Evolutionary conservation across 352 stramenopile genomes (phyloP).

Genomic region (Elongisporangium anandrum): DNA sequence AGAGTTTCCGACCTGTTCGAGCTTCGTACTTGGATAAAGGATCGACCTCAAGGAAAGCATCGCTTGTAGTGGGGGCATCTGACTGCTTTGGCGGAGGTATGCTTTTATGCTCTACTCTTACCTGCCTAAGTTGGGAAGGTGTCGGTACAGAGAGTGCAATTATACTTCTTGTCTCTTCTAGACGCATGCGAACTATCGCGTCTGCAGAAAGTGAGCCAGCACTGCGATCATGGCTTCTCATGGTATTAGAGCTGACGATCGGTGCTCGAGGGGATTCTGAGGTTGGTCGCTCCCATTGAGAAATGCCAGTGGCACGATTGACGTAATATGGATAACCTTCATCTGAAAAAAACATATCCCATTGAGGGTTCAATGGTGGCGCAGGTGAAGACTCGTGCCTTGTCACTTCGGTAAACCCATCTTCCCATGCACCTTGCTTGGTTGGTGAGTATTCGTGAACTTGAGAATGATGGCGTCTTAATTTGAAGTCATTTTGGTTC

Average conservation of each 20-base stretch:
- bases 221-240: slow-evolving; percentile 2
- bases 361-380: slow-evolving; percentile 17
- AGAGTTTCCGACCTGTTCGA: slow-evolving; percentile 45
- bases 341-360: slow-evolving; percentile 65
- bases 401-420: not conserved
- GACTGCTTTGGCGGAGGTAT: not conserved
- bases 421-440: not conserved
- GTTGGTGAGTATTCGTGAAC: not conserved
- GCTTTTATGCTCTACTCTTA: not conserved
- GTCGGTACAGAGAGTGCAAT: not conserved
- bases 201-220: slow-evolving; percentile 21
- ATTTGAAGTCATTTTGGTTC: not conserved
- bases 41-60: not conserved
- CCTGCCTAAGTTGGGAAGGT: not conserved
- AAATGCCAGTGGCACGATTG: slow-evolving; percentile 55
- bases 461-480: not conserved
- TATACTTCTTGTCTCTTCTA: slow-evolving; percentile 25
- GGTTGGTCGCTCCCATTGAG: slow-evolving; percentile 70
- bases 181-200: slow-evolving; percentile 38
- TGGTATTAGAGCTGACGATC: not conserved
- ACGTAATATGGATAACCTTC: slow-evolving; percentile 83
- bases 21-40: slow-evolving; percentile 39
- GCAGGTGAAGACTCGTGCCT: not conserved
- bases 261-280: not conserved
- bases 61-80: not conserved